Percentiles rank a stretch among this genome's conserved stretches.
These are phyloP conservation scores for Oidium heveae DNA, from an alignment of 2,329 filamentous ascomycete species.

Conservation along the genomic window DNA sequence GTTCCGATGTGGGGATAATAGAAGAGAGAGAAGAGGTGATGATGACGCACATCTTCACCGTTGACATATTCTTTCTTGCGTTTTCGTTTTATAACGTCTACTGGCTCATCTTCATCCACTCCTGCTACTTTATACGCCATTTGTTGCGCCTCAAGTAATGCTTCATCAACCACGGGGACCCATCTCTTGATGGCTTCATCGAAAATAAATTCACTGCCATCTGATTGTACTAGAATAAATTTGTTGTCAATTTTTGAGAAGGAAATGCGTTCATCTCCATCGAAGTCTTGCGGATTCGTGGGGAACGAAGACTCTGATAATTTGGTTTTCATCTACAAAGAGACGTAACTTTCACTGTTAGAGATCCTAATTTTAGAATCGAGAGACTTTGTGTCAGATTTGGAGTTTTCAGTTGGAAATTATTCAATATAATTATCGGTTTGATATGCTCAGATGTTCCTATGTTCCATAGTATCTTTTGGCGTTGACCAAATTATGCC, in stretches of 20 bases:
- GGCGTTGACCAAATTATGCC: too few relatives aligned
- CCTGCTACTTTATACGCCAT: conserved; percentile 33
- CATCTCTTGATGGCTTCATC: conserved; percentile 46
- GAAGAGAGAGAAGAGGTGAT: too few relatives aligned
- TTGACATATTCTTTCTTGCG: conserved; percentile 25
- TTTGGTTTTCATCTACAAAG: conserved; percentile 7
- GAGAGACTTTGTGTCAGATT: too few relatives aligned
- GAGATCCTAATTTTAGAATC: too few relatives aligned
- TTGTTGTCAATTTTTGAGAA: conserved; percentile 65
- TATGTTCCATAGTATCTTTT: too few relatives aligned
- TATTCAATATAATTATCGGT: too few relatives aligned
- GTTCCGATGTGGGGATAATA: too few relatives aligned
- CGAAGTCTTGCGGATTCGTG: conserved; percentile 24
- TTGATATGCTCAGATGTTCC: too few relatives aligned
- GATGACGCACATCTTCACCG: conserved; percentile 22
- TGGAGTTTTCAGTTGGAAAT: too few relatives aligned
- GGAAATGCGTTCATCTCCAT: conserved; percentile 57
- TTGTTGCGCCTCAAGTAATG: conserved; percentile 31
- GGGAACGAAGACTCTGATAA: conserved; percentile 9
- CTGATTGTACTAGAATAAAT: conserved; percentile 61
- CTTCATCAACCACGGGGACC: conserved; percentile 43
- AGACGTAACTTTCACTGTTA: too few relatives aligned
- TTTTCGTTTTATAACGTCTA: conserved; percentile 21
- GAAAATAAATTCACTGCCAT: conserved; percentile 69
- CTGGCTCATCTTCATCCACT: conserved; percentile 28